Conservation (phyloP, 441 rosid species). For the Euphorbia celastroides region DNA sequence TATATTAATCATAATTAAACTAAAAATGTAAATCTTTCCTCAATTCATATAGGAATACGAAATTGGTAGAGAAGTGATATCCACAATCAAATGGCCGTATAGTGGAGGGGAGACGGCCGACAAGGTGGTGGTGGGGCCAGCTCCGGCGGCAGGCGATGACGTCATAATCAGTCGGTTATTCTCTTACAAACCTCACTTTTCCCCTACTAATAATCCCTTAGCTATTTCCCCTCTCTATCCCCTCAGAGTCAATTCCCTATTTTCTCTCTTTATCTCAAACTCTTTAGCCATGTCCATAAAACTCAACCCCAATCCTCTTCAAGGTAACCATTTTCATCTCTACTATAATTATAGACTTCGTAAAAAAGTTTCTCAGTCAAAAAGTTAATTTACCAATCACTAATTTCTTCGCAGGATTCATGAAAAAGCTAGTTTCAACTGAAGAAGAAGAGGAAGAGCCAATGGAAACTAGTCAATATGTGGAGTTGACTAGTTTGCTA, state of each 20-base stretch:
- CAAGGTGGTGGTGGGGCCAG: slow-evolving; percentile 13
- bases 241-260: slow-evolving; percentile 3
- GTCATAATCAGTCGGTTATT: slow-evolving; percentile 27
- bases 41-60: too few species aligned
- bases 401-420: too few species aligned
- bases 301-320: slow-evolving; percentile 24
- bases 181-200: slow-evolving; percentile 15
- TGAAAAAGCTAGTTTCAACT: not conserved
- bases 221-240: not conserved
- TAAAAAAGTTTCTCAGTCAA: too few species aligned
- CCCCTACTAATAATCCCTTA: slow-evolving; percentile 11
- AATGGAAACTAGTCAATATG: not conserved
- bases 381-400: too few species aligned
- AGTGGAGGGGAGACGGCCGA: slow-evolving; percentile 14
- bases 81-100: not conserved
- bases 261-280: slow-evolving; percentile 10
- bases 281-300: not conserved
- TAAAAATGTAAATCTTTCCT: too few species aligned
- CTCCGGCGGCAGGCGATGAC: slow-evolving; percentile 27
- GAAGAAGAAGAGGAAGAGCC: not conserved
- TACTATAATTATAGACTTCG: not conserved
- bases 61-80: not conserved
- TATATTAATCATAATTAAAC: too few species aligned
- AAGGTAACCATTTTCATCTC: slow-evolving; percentile 30
- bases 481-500: slow-evolving; percentile 15